These are phyloP conservation scores for Penicillium sp. DNA, from an alignment of 2,329 filamentous ascomycete species.

Conservation along the genomic window DNA sequence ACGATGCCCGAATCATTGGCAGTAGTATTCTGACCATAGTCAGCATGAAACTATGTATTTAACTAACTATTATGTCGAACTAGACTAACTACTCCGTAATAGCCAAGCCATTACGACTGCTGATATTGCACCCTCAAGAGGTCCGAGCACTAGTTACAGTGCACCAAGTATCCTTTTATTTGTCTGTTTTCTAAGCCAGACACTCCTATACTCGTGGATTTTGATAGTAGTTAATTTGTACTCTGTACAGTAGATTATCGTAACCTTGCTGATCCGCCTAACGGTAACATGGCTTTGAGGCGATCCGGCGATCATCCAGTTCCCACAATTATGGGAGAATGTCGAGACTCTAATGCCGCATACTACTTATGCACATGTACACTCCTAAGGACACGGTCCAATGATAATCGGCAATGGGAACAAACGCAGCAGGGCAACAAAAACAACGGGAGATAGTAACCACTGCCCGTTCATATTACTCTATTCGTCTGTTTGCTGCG, in stretches of 20 bases:
- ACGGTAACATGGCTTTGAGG: background rate
- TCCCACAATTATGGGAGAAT: conserved; percentile 3
- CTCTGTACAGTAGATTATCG: background rate
- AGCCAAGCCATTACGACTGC: background rate
- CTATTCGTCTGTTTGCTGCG: background rate
- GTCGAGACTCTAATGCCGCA: background rate
- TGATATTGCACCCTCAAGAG: background rate
- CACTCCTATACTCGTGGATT: background rate
- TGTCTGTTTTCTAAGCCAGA: background rate
- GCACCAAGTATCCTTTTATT: background rate
- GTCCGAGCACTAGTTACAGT: background rate
- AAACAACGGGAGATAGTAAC: conserved; percentile 1
- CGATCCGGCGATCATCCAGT: background rate
- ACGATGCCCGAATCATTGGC: background rate
- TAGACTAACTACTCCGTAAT: background rate
- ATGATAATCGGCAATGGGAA: background rate
- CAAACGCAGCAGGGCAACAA: background rate
- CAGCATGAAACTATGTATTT: no score
- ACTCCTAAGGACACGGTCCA: background rate
- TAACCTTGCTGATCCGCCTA: background rate
- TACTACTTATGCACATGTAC: background rate
- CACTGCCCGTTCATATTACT: background rate
- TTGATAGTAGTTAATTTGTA: no score
- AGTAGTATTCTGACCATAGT: no score
- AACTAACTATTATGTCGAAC: background rate